These are phyloP conservation scores for Clarireedia monteithiana DNA, from an alignment of 2,329 filamentous ascomycete species.

Conservation along the genomic window DNA sequence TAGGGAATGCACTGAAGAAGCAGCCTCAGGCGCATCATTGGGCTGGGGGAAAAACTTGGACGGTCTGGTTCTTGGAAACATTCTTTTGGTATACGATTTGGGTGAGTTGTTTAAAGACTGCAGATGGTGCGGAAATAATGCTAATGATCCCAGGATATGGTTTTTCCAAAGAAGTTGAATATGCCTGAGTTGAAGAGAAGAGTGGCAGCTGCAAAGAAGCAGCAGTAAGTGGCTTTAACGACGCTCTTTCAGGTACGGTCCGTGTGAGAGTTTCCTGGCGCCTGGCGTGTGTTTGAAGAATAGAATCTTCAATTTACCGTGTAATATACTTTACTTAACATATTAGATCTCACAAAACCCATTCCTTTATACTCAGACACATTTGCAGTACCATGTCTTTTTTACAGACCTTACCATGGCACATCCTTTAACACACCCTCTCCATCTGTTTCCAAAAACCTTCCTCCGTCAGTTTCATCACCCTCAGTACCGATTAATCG, in stretches of 20 bases:
- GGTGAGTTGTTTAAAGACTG: constrained; percentile 6
- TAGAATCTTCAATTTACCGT: too few species aligned
- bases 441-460: not conserved
- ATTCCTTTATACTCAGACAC: not conserved
- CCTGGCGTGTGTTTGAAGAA: not conserved
- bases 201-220: constrained; percentile 9
- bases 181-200: constrained; percentile 7
- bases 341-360: not conserved
- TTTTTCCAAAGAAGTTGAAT: not conserved
- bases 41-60: constrained; percentile 12
- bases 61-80: constrained; percentile 15
- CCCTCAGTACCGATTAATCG: constrained; percentile 7
- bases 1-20: constrained; percentile 18
- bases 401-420: not conserved
- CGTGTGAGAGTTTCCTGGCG: not conserved
- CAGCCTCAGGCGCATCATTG: constrained; percentile 17
- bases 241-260: not conserved
- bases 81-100: constrained; percentile 15
- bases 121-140: not conserved
- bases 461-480: not conserved
- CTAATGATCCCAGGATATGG: constrained; percentile 6
- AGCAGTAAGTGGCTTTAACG: not conserved
- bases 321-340: not conserved
- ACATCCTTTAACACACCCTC: not conserved
- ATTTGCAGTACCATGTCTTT: not conserved